phyloP scores from a whole-genome alignment of 768 basidiomycete species.

The Panellus pusillus region DNA sequence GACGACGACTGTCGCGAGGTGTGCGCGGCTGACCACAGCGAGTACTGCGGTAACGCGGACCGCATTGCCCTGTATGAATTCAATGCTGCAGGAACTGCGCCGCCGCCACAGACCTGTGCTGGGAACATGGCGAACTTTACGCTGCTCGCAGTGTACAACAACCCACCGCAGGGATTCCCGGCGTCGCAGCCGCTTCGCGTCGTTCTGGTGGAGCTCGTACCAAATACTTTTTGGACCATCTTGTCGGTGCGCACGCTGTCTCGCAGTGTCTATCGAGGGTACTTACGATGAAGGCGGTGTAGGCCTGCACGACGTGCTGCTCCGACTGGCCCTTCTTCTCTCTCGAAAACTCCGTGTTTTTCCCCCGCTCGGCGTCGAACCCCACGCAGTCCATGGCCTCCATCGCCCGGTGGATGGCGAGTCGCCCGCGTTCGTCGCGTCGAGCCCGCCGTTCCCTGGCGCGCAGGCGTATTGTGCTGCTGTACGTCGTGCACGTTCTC shows the following conservation, averaged over 20 bases:
- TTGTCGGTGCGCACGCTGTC: conserved; percentile 34
- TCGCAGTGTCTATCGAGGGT: neutral
- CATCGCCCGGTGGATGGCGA: conserved; percentile 38
- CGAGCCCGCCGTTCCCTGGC: conserved; percentile 43
- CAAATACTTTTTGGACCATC: conserved; percentile 39
- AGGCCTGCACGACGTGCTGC: conserved; percentile 44
- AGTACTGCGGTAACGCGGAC: conserved; percentile 43
- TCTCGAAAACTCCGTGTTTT: conserved; percentile 40
- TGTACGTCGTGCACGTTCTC: conserved; percentile 24
- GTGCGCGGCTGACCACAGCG: conserved; percentile 36
- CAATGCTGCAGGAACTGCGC: conserved; percentile 26
- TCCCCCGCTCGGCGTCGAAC: conserved; percentile 38
- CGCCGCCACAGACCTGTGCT: conserved; percentile 29
- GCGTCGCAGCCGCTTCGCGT: conserved; percentile 32
- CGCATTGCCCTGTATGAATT: conserved; percentile 39
- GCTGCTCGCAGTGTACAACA: conserved; percentile 34
- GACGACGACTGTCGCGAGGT: conserved; percentile 42
- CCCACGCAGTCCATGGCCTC: conserved; percentile 40
- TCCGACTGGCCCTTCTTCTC: conserved; percentile 43
- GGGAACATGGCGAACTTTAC: conserved; percentile 39
- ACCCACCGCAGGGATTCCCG: conserved; percentile 32
- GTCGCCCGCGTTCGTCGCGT: conserved; percentile 45
- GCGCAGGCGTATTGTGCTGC: conserved; percentile 42
- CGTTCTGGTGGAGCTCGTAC: conserved; percentile 40
- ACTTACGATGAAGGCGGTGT: neutral